Base-by-base conservation (phyloP, 2,329 filamentous ascomycete species). In the Hypoxylon sp. region DNA sequence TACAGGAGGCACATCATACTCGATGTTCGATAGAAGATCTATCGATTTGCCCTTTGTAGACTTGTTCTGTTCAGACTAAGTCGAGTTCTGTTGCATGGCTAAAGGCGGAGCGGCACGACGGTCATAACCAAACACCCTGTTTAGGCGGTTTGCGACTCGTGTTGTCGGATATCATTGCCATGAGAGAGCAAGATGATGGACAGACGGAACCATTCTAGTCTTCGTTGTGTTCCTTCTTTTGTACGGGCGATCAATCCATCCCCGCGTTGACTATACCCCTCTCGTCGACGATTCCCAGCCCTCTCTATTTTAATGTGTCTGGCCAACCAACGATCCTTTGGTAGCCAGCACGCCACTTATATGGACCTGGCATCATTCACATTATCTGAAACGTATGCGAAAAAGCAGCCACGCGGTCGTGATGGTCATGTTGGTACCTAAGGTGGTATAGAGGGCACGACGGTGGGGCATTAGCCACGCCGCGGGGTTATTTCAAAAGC, bases 311-410 rank as follows among this genome's bases (percentile, higher is more conserved):
- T 49, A 52, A 48, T 16, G 11, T 40, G 54, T 38, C 44, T 54
- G 42, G 59, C 56, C 14, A 55, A 22, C 60, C 30, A 53, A 33
- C 49, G 46, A 54, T 42, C 28, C 42, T 60, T 28, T 28, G 42
- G 54, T 46, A 22, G 57, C 48, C 55, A 67, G 51, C 52, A 69
- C 58, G 64, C 54, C 61, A 58, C 55, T 40, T 30, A 38, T 18
- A 46, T n/a, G 44, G 48, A 28, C 45, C 42, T 59, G 40, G 46
- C 45, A 24, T 48, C 24, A 49, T 53, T 49, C 24, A 44, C 55
- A 45, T 40, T 48, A 64, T 64, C 58, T 65, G 67, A 69, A 69
- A 67, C 64, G 33, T 26, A 68, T 60, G 58, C 51, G 46, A 65
- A 52, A 62, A 62, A 66, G 54, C 9, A 55, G 51, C 58, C 58